Base-by-base conservation (phyloP, 192 early-diverging fungal species). In the Backusella circina region DNA sequence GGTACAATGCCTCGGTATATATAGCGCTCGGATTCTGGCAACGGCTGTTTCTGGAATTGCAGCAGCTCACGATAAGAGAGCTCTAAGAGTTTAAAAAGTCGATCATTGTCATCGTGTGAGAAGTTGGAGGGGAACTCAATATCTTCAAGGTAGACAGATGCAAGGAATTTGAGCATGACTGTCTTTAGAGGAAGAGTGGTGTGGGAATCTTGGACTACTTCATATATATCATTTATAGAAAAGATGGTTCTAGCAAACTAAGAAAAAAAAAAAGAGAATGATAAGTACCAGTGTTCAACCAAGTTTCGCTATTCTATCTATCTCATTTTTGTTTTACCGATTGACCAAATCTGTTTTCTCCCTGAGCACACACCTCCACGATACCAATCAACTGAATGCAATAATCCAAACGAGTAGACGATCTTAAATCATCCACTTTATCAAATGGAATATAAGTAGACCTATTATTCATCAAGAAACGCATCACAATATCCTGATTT, bases 231-330 rank as follows among this genome's bases (percentile, higher is more conserved):
- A 2, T 70, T 31, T 18, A 76, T 54, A 7, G 75, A 50, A 39
- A 76, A 76, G 9, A 76, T 67, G 2, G 75, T 76, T 16, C 75
- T 68, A 30, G 75, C 75, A 71, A 76, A 76, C 75, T 76, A 65
- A 12, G 4, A 18, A 51, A n/a, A 51, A 21, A 51, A 51, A 51
- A 21, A 50, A n/a, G 6, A 10, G n/a, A 10, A 18, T 4, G 6
- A 10, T n/a, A 10, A 0, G 47, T 16, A 1, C n/a, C n/a, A n/a
- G n/a, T n/a, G n/a, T n/a, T n/a, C n/a, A n/a, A 41, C 3, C 7
- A 41, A 69, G 23, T 10, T 2, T 37, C 2, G 1, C 18, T 33
- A 26, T 61, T 31, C n/a, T n/a, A n/a, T n/a, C n/a, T n/a, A n/a
- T n/a, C n/a, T n/a, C n/a, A n/a, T n/a, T n/a, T n/a, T n/a, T n/a